Evolutionary conservation across 2,329 filamentous ascomycete genomes (phyloP).

Genomic region (Dryadomyces sulphureus): DNA sequence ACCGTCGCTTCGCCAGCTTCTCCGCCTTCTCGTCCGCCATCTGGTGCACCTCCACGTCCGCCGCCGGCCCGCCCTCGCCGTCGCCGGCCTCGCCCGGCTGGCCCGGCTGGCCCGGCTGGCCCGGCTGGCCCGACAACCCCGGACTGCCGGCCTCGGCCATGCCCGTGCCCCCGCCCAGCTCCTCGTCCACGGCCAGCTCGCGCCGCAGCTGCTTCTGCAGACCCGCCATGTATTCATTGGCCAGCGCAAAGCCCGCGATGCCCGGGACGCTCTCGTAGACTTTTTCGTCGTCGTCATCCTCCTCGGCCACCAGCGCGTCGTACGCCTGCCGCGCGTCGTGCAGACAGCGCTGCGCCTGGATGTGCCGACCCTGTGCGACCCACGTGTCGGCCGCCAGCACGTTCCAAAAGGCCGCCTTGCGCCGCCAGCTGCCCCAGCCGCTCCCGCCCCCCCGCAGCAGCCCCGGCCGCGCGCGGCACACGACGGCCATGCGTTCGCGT

Average conservation of each 20-base stretch:
- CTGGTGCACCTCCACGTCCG: conserved; percentile 22
- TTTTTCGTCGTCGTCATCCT: no score
- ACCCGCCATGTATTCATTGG: conserved; percentile 35
- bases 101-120: no score
- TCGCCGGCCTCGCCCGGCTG: conserved; percentile 11
- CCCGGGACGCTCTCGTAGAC: conserved; percentile 35
- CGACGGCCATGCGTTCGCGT: conserved; percentile 73
- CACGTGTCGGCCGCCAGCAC: conserved; percentile 72
- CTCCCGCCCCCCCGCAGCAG: conserved; percentile 26
- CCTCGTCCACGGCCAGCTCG: conserved; percentile 21
- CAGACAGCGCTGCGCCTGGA: conserved; percentile 65
- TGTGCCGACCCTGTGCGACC: conserved; percentile 60
- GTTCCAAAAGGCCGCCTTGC: conserved; percentile 86
- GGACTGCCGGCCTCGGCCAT: not conserved
- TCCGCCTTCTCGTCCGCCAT: conserved; percentile 37
- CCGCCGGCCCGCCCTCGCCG: not conserved
- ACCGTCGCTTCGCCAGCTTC: conserved; percentile 35
- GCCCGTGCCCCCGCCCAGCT: not conserved
- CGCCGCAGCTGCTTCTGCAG: conserved; percentile 35
- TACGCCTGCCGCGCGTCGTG: conserved; percentile 50
- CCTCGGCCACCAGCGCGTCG: conserved; percentile 30
- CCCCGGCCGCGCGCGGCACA: conserved; percentile 72
- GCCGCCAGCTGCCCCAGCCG: conserved; percentile 57
- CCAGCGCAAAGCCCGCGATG: conserved; percentile 34
- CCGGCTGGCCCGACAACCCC: not conserved